Base-by-base conservation (phyloP, 495 filamentous ascomycete genomes). In the Neurospora tetrasperma region DNA sequence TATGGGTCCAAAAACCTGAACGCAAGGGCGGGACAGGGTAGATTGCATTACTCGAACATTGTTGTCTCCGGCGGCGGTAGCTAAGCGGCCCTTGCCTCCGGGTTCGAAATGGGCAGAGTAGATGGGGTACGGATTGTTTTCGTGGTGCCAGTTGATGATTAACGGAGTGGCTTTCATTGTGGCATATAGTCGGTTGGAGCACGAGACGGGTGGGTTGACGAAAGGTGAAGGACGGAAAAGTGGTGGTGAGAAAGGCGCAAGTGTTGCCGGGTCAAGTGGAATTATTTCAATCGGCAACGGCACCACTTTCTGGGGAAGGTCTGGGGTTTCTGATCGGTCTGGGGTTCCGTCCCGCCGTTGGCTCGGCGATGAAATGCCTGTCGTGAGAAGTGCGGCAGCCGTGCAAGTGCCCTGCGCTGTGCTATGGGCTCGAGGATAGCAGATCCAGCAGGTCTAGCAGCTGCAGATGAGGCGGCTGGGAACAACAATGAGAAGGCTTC, bases 41-140 rank as follows among this genome's bases (percentile, higher is more conserved):
- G 9, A n/a, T 69, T 2, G 43, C 92, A 76, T 90, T 90, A 96
- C 92, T 82, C 96, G 88, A 79, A 99, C 93, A 86, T 98, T 96
- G 81, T 96, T 97, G 82, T 99, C 96, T 77, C 96, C 96, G 74
- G 96, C 96, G 74, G 90, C 95, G 7, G 96, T 98, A 70, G 96
- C 96, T 73, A 98, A 83, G 76, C 96, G 91, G 70, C 93, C 92
- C 82, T 95, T 98, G 75, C 94, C 94, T 83, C 96, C 90, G 74
- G 93, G 92, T 78, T 98, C 93, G 82, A 98, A 98, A 83, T 98
- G 94, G 75, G 93, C 92, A 41, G 94, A 97, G 81, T 97, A 98
- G 76, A 98, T 94, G 69, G 95, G 94, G 75, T 79, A 77, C 23
- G 91, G 87, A 83, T 96, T 97, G 76, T 94, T 93, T 76, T 97